Percentiles rank a stretch among this genome's conserved stretches.
These are phyloP conservation scores for Solanum hybrid DNA, from an alignment of 305 asterid genomes.

Conservation along the genomic window DNA sequence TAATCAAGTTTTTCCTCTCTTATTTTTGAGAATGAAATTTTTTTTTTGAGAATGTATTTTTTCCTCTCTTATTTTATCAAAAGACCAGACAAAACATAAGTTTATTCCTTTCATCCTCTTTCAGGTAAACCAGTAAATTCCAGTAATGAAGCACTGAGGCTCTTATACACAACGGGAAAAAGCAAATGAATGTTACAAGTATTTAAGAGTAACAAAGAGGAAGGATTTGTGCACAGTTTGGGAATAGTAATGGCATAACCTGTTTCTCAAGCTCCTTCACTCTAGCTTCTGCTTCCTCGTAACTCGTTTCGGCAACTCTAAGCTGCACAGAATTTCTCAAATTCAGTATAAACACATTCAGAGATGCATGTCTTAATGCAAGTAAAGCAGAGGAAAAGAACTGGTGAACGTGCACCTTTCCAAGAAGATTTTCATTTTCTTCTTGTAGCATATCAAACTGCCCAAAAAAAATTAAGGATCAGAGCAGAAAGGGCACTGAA, in stretches of 20 bases:
- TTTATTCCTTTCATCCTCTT: neutral
- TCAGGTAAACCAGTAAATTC: neutral
- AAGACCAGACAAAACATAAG: neutral
- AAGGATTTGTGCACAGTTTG: neutral
- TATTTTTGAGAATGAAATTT: neutral
- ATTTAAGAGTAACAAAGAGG: slow-evolving; percentile 4
- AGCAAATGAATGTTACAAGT: slow-evolving; percentile 3
- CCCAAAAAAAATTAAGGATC: slow-evolving; percentile 24
- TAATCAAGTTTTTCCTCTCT: neutral
- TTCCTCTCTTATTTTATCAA: neutral
- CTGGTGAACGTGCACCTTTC: slow-evolving; percentile 42
- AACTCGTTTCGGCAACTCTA: slow-evolving; percentile 63
- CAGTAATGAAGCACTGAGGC: neutral
- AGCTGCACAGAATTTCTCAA: slow-evolving; percentile 40
- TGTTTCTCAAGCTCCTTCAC: slow-evolving; percentile 95
- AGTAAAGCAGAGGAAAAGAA: slow-evolving; percentile 10
- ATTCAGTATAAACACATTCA: slow-evolving; percentile 6
- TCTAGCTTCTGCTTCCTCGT: slow-evolving; percentile 82
- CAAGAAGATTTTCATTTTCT: slow-evolving; percentile 74
- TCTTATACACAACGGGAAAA: neutral
- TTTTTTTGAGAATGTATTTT: neutral
- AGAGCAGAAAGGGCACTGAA: slow-evolving; percentile 4
- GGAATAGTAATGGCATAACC: slow-evolving; percentile 30
- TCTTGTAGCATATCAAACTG: slow-evolving; percentile 96
- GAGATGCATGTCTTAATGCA: slow-evolving; percentile 1